A percentile compares a stretch with the other conserved stretches of the same genome.
These are phyloP conservation scores for Cylindrodendrum hubeiense DNA, from an alignment of 2,329 filamentous ascomycete genomes.

Conservation along the genomic window DNA sequence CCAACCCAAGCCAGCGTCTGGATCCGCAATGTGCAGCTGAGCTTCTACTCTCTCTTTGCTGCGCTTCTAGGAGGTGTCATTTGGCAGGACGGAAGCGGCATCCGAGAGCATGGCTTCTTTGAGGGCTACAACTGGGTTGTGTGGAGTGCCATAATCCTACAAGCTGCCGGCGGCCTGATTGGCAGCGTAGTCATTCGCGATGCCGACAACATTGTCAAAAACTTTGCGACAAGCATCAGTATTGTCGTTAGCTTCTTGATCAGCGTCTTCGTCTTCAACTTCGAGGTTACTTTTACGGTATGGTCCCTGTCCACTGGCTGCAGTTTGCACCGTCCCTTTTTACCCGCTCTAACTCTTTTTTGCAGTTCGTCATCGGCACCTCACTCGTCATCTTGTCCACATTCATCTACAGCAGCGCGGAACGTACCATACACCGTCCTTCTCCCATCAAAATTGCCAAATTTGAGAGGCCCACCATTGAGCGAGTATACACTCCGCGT, in stretches of 20 bases:
- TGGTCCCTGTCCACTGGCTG: slow-evolving; percentile 49
- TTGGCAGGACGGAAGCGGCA: slow-evolving; percentile 87
- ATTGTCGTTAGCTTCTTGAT: slow-evolving; percentile 89
- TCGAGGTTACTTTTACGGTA: slow-evolving; percentile 79
- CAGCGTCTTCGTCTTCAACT: slow-evolving; percentile 88
- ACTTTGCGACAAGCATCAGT: slow-evolving; percentile 92
- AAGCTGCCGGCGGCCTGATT: slow-evolving; percentile 87
- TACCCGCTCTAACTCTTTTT: neutral
- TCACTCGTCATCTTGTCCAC: slow-evolving; percentile 83
- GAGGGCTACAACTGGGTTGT: slow-evolving; percentile 94
- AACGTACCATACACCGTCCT: slow-evolving; percentile 68
- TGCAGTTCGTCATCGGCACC: slow-evolving; percentile 85
- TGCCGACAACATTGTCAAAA: slow-evolving; percentile 84
- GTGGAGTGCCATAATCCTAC: slow-evolving; percentile 85
- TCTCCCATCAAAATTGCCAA: slow-evolving; percentile 76
- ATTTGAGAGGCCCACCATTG: slow-evolving; percentile 81
- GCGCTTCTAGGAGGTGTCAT: slow-evolving; percentile 88
- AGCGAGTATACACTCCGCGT: slow-evolving; percentile 56
- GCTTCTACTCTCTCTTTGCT: slow-evolving; percentile 93
- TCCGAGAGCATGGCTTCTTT: slow-evolving; percentile 90
- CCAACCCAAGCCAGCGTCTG: slow-evolving; percentile 82
- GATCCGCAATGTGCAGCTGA: slow-evolving; percentile 94
- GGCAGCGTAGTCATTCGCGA: slow-evolving; percentile 60
- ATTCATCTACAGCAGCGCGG: slow-evolving; percentile 83
- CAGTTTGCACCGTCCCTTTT: neutral